These are phyloP conservation scores for Suillus clintonianus DNA, from an alignment of 768 basidiomycete genomes.

Conservation along the genomic window DNA sequence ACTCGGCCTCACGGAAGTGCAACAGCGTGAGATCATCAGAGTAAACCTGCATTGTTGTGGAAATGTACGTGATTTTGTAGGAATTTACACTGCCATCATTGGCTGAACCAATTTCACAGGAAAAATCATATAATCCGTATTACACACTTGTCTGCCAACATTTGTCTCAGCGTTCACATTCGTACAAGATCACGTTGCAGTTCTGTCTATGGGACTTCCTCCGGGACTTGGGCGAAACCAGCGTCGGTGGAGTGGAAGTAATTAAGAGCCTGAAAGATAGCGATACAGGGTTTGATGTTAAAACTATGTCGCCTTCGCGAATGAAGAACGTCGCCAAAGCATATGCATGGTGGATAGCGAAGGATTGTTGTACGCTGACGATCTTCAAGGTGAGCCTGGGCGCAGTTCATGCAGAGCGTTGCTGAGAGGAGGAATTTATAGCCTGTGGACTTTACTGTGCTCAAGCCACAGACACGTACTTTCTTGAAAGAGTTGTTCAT, in stretches of 20 bases:
- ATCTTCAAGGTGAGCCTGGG: conserved; percentile 72
- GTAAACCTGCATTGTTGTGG: conserved; percentile 92
- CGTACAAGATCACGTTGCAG: conserved; percentile 90
- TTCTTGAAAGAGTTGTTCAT: conserved; percentile 76
- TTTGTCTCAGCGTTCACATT: conserved; percentile 75
- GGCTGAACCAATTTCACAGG: conserved; percentile 39
- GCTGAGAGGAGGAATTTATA: conserved; percentile 29
- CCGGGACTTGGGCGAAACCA: conserved; percentile 83
- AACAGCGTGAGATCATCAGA: conserved; percentile 93
- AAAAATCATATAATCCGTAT: conserved; percentile 92
- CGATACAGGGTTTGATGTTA: conserved; percentile 46
- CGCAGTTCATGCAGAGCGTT: neutral
- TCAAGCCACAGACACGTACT: conserved; percentile 59
- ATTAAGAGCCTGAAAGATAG: conserved; percentile 60
- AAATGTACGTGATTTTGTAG: conserved; percentile 55
- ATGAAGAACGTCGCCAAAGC: conserved; percentile 77
- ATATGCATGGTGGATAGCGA: conserved; percentile 93
- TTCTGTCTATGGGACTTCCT: conserved; percentile 97
- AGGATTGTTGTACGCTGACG: conserved; percentile 70
- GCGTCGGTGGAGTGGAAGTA: conserved; percentile 77
- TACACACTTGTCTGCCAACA: conserved; percentile 89
- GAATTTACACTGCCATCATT: neutral
- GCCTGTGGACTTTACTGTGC: conserved; percentile 84
- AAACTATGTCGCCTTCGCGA: conserved; percentile 57
- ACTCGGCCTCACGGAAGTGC: conserved; percentile 81